Evolutionary conservation across 1,284 basidiomycete species (phyloP).

Genomic region (Boletus smithii): DNA sequence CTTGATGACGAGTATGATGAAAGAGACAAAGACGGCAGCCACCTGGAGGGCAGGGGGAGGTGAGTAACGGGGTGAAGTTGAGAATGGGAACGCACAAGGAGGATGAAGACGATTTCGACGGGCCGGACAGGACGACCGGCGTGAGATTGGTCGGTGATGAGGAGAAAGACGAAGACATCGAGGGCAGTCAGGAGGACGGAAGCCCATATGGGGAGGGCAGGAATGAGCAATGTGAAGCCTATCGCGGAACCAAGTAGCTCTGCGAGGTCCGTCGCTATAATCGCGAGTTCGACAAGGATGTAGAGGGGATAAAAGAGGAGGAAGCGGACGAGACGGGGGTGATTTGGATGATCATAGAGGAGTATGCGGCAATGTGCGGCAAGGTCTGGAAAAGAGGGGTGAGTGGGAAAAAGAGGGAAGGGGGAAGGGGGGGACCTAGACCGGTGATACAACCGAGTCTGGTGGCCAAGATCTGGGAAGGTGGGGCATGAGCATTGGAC

Average conservation of each 20-base stretch:
- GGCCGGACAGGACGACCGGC: conserved; percentile 55
- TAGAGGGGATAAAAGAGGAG: conserved; percentile 71
- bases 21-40: too few species aligned
- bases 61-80: too few species aligned
- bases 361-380: too few species aligned
- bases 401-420: too few species aligned
- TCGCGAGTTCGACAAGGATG: conserved; percentile 72
- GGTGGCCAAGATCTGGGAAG: too few species aligned
- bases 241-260: conserved; percentile 72
- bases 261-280: conserved; percentile 74
- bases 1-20: too few species aligned
- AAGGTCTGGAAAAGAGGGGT: too few species aligned
- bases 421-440: too few species aligned
- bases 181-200: conserved; percentile 81
- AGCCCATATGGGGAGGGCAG: conserved; percentile 73
- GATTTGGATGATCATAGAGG: conserved; percentile 60
- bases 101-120: conserved; percentile 40
- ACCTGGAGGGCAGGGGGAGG: too few species aligned
- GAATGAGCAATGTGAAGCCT: conserved; percentile 76
- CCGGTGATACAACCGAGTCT: too few species aligned
- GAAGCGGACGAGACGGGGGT: conserved; percentile 61
- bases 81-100: too few species aligned
- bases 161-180: conserved; percentile 73
- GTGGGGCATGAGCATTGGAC: too few species aligned
- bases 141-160: conserved; percentile 57